Base-by-base conservation (phyloP, 2,329 filamentous ascomycete genomes). In the Colletotrichum navitas region DNA sequence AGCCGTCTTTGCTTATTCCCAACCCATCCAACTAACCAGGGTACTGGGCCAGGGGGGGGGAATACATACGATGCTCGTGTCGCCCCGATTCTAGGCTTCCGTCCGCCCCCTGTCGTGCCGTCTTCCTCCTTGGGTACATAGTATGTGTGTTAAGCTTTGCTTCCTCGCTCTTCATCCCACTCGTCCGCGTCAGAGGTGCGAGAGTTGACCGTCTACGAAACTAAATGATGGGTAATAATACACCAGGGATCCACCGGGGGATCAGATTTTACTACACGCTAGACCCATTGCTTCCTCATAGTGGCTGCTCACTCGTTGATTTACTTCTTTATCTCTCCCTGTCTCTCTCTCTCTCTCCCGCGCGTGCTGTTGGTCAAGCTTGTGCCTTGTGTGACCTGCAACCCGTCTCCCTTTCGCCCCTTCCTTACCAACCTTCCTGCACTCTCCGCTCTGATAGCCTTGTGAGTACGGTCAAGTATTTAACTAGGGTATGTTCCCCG, bases 161-260 rank as follows among this genome's bases (percentile, higher is more conserved):
- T 60, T 18, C 52, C 58, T 47, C 45, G 45, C 45, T 47, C 45
- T 43, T 39, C 41, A 39, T 49, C 45, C 10, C 34, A 18, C 51
- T 47, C 51, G 45, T 47, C 47, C 24, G 43, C 24, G 41, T 26
- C 39, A 39, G 49, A 52, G n/a, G 60, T 56, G 54, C 34, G 16
- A 18, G 47, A 62, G 29, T 68, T 45, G 56, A 43, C 51, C 56
- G 49, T 71, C 65, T 60, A 36, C 11, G 5, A 59, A 36, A 60
- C 55, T 45, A 43, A 60, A 63, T 32, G 54, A 71, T 64, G 65
- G 68, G 59, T 68, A 60, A 68, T 52, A 71, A 68, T 54, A 71
- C 41, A 47, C 26, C 12, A 21, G 58, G 66, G 55, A 47, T 11
- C 47, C 49, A 47, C 59, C 26, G 32, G 21, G 52, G 12, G 54